Base-by-base conservation (phyloP, 139 green algal genomes). In the Raphidocelis subcapitata region DNA sequence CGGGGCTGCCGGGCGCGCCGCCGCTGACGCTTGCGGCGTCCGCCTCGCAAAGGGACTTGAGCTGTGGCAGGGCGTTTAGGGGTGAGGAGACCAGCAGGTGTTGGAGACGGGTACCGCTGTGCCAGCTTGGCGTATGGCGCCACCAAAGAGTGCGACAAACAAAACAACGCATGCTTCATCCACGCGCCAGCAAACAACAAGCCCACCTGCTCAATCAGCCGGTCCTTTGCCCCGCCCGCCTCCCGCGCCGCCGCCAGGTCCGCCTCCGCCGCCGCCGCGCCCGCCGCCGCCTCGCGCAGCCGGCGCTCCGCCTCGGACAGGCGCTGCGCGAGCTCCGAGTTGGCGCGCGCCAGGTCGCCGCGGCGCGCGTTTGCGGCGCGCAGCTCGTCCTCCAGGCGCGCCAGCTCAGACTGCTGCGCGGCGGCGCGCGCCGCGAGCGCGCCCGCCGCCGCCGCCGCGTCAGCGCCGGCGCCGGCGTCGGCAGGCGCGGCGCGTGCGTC, bases 391-490 rank as follows among this genome's bases (percentile, higher is more conserved):
- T 60, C 47, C 0, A 73, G 54, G 4, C 28, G 28, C 44, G 67
- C 69, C 33, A 82, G 41, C 60, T 86, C 64, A n/a, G 76, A 60
- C 57, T 81, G 61, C 44, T 63, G 61, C 29, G 47, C 60, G 4
- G 54, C 47, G 1, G 70, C 24, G 12, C 61, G 31, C 20, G 59
- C 33, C 15, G 46, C 60, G 18, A 77, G 49, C 24, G 61, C 60
- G 29, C 46, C 72, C 55, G 56, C n/a, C 24, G 12, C 3, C 56
- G 26, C 3, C 26, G 12, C n/a, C 29, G 56, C 56, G 24, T 33
- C n/a, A n/a, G n/a, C 24, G 56, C 56, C 56, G 41, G 41, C 41
- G 41, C 41, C 41, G 8, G 8, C 41, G 8, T 49, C 41, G 41
- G 41, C 41, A 8, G 41, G 62, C 24, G 31, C 36, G 21, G 59